Conservation (phyloP, 2,329 filamentous ascomycete species). For the Fragosphaeria purpurea region DNA sequence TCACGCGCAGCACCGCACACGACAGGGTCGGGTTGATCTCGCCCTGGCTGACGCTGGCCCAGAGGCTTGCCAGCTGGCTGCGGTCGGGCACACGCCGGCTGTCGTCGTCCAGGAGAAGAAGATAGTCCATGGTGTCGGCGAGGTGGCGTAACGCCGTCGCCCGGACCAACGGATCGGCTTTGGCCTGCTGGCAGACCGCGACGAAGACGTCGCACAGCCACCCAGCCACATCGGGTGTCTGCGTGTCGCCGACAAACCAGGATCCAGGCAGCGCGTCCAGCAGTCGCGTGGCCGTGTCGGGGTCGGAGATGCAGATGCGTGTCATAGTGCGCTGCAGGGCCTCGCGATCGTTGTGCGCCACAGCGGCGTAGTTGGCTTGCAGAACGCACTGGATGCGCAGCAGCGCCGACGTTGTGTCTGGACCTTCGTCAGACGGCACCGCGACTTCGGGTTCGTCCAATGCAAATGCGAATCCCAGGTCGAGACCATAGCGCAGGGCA, state of each 20-base stretch:
- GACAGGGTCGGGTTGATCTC: slow-evolving; percentile 36
- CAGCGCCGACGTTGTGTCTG: slow-evolving; percentile 21
- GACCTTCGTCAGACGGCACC: no score
- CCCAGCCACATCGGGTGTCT: slow-evolving; percentile 16
- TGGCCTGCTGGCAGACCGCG: slow-evolving; percentile 25
- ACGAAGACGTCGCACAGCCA: slow-evolving; percentile 34
- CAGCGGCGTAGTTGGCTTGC: slow-evolving; percentile 26
- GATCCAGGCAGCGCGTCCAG: slow-evolving; percentile 28
- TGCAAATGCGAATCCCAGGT: no score
- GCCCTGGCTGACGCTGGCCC: slow-evolving; percentile 24
- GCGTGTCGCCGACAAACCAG: slow-evolving; percentile 12
- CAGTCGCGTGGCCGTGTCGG: slow-evolving; percentile 30
- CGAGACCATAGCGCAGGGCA: not conserved
- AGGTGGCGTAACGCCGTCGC: slow-evolving; percentile 38
- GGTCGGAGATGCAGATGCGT: slow-evolving; percentile 26
- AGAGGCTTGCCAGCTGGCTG: slow-evolving; percentile 32
- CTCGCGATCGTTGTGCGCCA: slow-evolving; percentile 8
- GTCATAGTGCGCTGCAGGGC: slow-evolving; percentile 23
- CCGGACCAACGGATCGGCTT: slow-evolving; percentile 34
- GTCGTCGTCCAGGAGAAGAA: slow-evolving; percentile 20
- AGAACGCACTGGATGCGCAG: slow-evolving; percentile 29
- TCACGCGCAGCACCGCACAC: slow-evolving; percentile 38
- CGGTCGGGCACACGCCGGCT: slow-evolving; percentile 34
- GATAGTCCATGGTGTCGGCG: slow-evolving; percentile 31
- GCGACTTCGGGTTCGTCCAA: no score